phyloP scores from a whole-genome alignment of 1,139 yeast species.

The Hansenula sp. region DNA sequence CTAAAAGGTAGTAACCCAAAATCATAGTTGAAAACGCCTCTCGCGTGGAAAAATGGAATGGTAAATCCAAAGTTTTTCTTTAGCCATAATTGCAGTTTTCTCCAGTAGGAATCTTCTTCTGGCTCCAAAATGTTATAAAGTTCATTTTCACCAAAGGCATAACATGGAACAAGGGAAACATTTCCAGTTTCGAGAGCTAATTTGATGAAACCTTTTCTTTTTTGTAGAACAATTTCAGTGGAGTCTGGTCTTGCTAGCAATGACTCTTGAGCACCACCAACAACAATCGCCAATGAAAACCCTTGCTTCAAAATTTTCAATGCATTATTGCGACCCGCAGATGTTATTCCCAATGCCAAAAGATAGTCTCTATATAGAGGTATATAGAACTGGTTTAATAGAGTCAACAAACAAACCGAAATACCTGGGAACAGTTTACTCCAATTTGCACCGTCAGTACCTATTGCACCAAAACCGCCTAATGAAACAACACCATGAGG shows the following conservation, averaged over 20 bases:
- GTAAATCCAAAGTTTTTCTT: conserved; percentile 77
- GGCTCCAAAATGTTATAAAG: conserved; percentile 64
- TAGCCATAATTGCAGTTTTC: conserved; percentile 63
- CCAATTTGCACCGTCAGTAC: conserved; percentile 76
- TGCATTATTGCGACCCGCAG: conserved; percentile 78
- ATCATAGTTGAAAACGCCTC: conserved; percentile 91
- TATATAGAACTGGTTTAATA: conserved; percentile 79
- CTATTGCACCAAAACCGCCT: conserved; percentile 87
- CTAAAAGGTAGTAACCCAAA: conserved; percentile 89
- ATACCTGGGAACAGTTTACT: conserved; percentile 76
- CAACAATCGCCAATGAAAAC: conserved; percentile 79
- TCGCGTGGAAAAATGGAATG: conserved; percentile 84
- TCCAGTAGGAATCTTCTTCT: conserved; percentile 46
- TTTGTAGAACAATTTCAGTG: conserved; percentile 64
- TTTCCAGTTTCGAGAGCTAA: conserved; percentile 80
- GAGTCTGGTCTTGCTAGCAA: conserved; percentile 61
- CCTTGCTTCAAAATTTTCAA: conserved; percentile 62
- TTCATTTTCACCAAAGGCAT: conserved; percentile 92
- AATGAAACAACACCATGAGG: conserved; percentile 96
- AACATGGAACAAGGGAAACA: conserved; percentile 77
- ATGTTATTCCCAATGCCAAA: conserved; percentile 75
- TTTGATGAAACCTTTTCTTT: conserved; percentile 85
- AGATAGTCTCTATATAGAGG: conserved; percentile 90
- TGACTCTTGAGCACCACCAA: conserved; percentile 95
- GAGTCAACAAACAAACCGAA: conserved; percentile 70